Evolutionary conservation across 805 yeast genomes (phyloP).

Genomic region (Candida glaebosa): DNA sequence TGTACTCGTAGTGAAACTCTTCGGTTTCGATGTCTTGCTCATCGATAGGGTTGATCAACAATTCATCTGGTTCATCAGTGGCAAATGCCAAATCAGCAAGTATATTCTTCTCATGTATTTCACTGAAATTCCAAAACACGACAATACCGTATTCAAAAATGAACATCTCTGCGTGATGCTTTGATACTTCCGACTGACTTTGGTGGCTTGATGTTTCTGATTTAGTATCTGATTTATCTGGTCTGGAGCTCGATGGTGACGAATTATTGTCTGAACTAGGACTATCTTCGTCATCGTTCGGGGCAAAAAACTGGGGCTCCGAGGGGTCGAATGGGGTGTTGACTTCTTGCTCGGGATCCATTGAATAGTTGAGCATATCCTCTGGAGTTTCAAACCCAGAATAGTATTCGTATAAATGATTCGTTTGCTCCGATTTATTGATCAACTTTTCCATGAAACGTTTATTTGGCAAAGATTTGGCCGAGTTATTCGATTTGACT

Average conservation of each 20-base stretch:
- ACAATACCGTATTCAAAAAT: conserved; percentile 90
- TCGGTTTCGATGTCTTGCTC: conserved; percentile 94
- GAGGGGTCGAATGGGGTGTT: conserved; percentile 77
- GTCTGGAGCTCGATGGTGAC: not conserved
- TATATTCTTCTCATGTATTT: conserved; percentile 86
- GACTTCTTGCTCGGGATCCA: conserved; percentile 43
- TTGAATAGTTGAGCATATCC: conserved; percentile 46
- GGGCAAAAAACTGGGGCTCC: conserved; percentile 87
- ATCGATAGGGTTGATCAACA: conserved; percentile 69
- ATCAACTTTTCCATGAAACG: conserved; percentile 71
- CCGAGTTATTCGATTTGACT: conserved; percentile 63
- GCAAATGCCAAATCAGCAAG: conserved; percentile 89
- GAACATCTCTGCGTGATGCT: conserved; percentile 81
- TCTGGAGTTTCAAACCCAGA: conserved; percentile 72
- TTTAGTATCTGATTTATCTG: conserved; percentile 8
- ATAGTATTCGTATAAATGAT: conserved; percentile 88
- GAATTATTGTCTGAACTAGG: conserved; percentile 1
- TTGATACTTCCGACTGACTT: conserved; percentile 39
- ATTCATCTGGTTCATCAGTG: conserved; percentile 34
- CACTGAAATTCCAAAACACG: conserved; percentile 97
- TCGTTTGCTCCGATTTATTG: conserved; percentile 78
- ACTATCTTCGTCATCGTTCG: conserved; percentile 11
- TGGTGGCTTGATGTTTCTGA: conserved; percentile 6
- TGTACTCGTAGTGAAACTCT: conserved; percentile 75
- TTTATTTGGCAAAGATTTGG: conserved; percentile 39